A percentile compares a stretch with the other conserved stretches of the same genome.
Conservation (phyloP, 805 yeast species). For the Kuraishia floccosa region DNA sequence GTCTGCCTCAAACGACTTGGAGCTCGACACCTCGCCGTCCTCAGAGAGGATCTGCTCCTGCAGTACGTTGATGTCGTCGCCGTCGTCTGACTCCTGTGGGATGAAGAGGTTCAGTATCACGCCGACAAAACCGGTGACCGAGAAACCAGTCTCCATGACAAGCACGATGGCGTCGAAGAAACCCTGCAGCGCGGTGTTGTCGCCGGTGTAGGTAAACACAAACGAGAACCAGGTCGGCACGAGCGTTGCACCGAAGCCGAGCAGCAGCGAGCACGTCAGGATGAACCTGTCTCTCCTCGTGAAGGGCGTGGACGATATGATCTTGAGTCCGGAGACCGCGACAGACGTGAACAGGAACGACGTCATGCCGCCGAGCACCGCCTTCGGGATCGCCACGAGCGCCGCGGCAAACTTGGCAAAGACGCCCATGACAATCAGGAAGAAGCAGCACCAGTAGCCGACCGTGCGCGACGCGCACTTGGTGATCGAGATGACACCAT, state of each 20-base stretch:
- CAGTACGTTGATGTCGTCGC: slow-evolving; percentile 23
- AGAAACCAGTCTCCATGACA: slow-evolving; percentile 49
- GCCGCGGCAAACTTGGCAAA: slow-evolving; percentile 85
- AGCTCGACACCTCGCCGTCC: slow-evolving; percentile 1
- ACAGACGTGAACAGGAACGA: slow-evolving; percentile 44
- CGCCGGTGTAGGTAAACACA: slow-evolving; percentile 39
- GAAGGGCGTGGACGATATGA: slow-evolving; percentile 41
- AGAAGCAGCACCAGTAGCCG: slow-evolving; percentile 45
- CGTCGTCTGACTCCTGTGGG: slow-evolving; percentile 37
- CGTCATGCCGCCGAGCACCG: slow-evolving; percentile 84
- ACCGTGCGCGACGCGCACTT: slow-evolving; percentile 80
- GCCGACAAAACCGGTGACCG: slow-evolving; percentile 42
- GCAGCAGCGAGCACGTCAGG: slow-evolving; percentile 37
- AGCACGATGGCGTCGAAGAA: slow-evolving; percentile 40
- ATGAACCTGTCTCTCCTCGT: slow-evolving; percentile 47
- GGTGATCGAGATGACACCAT: slow-evolving; percentile 88
- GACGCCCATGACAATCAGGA: slow-evolving; percentile 76
- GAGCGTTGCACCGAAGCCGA: slow-evolving; percentile 40
- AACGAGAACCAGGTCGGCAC: slow-evolving; percentile 33
- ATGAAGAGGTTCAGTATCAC: slow-evolving; percentile 34
- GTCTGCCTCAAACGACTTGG: neutral
- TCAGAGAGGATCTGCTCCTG: slow-evolving; percentile 1
- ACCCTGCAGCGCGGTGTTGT: slow-evolving; percentile 29
- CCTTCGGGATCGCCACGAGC: slow-evolving; percentile 68
- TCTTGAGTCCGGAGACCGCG: slow-evolving; percentile 46